Evolutionary conservation across 225 moss, liverwort and hornwort genomes (phyloP).

Genomic region (Neckera pumila): DNA sequence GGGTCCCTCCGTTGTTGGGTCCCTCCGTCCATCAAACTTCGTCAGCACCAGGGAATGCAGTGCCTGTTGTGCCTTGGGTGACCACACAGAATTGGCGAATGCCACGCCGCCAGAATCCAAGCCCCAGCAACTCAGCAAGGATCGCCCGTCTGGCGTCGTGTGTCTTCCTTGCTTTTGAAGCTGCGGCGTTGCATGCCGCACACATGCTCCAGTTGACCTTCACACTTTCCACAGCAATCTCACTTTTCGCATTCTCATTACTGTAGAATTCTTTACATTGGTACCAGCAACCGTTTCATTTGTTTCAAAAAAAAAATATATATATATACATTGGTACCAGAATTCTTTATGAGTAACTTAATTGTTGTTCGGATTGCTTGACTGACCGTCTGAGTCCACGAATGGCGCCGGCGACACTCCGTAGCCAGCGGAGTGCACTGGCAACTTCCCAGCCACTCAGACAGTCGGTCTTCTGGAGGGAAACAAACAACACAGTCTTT

Average conservation of each 20-base stretch:
- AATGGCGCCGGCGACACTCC: neutral
- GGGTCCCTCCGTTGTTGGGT: no score
- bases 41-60: no score
- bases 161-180: neutral
- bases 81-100: neutral
- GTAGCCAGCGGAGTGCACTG: neutral
- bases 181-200: neutral
- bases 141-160: neutral
- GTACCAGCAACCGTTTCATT: no score
- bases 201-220: neutral
- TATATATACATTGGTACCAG: no score
- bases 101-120: neutral
- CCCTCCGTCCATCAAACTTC: no score
- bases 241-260: neutral
- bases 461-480: no score
- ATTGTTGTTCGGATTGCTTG: neutral
- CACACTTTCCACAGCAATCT: no score
- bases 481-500: neutral
- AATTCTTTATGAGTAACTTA: no score
- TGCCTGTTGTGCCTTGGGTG: neutral
- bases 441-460: neutral
- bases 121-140: neutral
- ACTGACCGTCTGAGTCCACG: neutral
- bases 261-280: neutral
- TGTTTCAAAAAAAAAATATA: no score